Base-by-base conservation (phyloP, 768 basidiomycete species). In the Collybia sp. region DNA sequence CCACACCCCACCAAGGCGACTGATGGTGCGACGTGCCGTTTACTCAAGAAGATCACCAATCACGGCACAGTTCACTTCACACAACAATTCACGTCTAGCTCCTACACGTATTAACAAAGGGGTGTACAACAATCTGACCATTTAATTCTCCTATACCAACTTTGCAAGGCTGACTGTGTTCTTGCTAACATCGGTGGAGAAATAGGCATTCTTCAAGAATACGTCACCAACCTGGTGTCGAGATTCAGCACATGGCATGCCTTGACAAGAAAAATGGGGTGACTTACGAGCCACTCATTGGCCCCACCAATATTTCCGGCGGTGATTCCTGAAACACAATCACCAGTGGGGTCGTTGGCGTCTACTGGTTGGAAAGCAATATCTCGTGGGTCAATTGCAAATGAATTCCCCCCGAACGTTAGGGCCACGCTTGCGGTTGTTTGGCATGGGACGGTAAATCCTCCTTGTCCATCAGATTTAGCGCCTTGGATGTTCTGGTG, bases 181-280 rank as follows among this genome's bases (percentile, higher is more conserved):
- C 53, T 73, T 72, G 10, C 50, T 60, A 12, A 78, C 76, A 52
- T 88, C 69, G 10, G 77, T 82, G 5, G 83, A 83, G 60, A 83
- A 82, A 59, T 85, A 86, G 0, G 73, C 84, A 54, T 85, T 88
- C 75, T 88, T 88, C 57, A 87, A 66, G 71, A 87, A 88, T 18
- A 82, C 81, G 53, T 84, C 88, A 20, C 85, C 85, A 31, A 84
- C 69, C 65, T 68, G 13, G 19, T 31, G 48, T 38, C 33, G 15
- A 39, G 30, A 16, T 31, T 30, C 41, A 30, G 30, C 44, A 30
- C 32, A 20, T 20, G 20, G 19, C n/a, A 12, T 11, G 2, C 2
- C 5, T 40, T 8, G n/a, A n/a, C n/a, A n/a, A n/a, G n/a, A n/a
- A 45, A 15, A 44, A 17, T 18, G 17, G 41, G 37, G 8, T 30